Evolutionary conservation across 768 basidiomycete genomes (phyloP), one percentile per base, ranked within the genome.

Genomic region (Stropharia rugosoannulata): DNA sequence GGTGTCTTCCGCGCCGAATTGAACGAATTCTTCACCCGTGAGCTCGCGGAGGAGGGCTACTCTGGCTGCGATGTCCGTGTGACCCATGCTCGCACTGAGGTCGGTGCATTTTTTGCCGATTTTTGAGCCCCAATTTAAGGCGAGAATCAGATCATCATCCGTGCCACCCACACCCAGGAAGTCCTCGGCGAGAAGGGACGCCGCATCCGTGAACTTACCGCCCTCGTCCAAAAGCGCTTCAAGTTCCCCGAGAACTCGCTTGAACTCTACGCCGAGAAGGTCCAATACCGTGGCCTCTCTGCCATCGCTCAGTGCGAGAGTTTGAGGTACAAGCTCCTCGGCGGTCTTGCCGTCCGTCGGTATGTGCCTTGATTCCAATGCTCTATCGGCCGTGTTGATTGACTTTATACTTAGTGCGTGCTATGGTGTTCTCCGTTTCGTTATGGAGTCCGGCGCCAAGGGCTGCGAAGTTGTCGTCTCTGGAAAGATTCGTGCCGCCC

Each of bases 61-160:
- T 98, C 97, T 77, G 97, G 97, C 53, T 99, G 97, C 75, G 97
- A 99, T 77, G 97, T 99, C 73, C 94, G 97, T 69, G 95, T 98
- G 59, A 98, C 97, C 64, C 96, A 98, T 74, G 95, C 96, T 60
- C 91, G 96, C 69, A 99, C 97, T 65, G 97, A 99, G 81, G 92
- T 93, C 70, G 56, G 54, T 59, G 13, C 36, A 46, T 18, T 36
- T 51, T 29, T 51, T 39, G 5, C 19, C 27, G 42, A 42, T 39
- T 51, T 19, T 16, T 37, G 40, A 25, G 36, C 49, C 47, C n/a
- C 49, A 41, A 25, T 22, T 41, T 29, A 51, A 27, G 49, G 57
- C 22, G 35, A 49, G 36, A 51, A 40, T 49, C 59, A 94, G 92
- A 98, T 99, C 73, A 98, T 99, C 80, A 98, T 99, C 78, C 94